phyloP scores from a whole-genome alignment of 1,284 basidiomycete genomes.

The Apiotrichum porosum region DNA sequence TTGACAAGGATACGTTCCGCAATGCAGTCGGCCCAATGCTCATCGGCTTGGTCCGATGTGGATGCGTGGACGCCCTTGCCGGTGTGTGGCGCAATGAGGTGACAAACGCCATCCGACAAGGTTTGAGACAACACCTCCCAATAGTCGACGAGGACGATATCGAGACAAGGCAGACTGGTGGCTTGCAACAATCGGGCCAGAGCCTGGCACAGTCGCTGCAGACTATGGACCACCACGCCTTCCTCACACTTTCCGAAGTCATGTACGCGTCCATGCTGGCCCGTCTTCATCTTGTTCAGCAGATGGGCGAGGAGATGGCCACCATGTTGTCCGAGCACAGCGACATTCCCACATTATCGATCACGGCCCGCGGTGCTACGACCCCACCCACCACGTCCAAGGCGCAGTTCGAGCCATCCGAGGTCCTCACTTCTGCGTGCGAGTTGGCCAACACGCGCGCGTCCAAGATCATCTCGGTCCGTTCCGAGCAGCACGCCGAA shows the following conservation, averaged over 20 bases:
- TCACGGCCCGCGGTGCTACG: not conserved
- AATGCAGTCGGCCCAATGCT: constrained; percentile 58
- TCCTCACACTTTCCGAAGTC: constrained; percentile 59
- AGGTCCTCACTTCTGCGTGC: constrained; percentile 70
- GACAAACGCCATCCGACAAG: constrained; percentile 60
- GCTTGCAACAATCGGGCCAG: constrained; percentile 18
- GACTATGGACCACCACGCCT: constrained; percentile 64
- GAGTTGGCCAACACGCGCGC: constrained; percentile 78
- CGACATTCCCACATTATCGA: not conserved
- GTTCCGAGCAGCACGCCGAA: constrained; percentile 70
- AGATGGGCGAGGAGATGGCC: constrained; percentile 60
- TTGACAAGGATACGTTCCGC: constrained; percentile 31
- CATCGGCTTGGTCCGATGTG: constrained; percentile 68
- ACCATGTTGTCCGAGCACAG: constrained; percentile 54
- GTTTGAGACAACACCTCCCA: constrained; percentile 43
- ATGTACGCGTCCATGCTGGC: constrained; percentile 66
- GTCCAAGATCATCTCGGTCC: constrained; percentile 69
- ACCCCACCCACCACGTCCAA: constrained; percentile 23
- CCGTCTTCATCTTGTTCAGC: constrained; percentile 66
- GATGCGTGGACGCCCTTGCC: constrained; percentile 64
- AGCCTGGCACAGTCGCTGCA: constrained; percentile 59
- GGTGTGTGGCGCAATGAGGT: constrained; percentile 72
- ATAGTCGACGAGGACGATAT: constrained; percentile 54
- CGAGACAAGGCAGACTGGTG: constrained; percentile 27
- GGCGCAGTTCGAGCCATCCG: constrained; percentile 56